Evolutionary conservation across 805 yeast species (phyloP), one percentile per base, ranked within the genome.

Genomic region (Ogataea degrootiae): DNA sequence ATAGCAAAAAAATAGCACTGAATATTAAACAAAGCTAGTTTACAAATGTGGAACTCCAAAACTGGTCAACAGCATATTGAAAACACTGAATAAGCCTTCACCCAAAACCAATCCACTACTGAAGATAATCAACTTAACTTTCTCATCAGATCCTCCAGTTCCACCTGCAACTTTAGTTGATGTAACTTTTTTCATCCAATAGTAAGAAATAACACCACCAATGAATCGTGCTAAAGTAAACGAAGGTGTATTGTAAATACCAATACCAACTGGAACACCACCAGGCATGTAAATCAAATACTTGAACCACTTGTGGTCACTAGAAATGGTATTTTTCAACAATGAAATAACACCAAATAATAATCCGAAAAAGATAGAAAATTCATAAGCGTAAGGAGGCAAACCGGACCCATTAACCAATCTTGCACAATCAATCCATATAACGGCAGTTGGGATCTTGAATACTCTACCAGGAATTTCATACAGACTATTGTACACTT

Each of bases 211-310:
- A 3, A 86, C 56, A 2, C 99, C 99, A 9, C 99, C 99, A 21
- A 89, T 51, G 62, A 94, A 92, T 57, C 99, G 74, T 1, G 98
- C 98, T 41, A 92, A 71, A 0, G 98, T 94, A 68, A 92, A 94
- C 42, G 89, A 83, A 3, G 99, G 98, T 0, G 91, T 76, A 63
- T 94, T 94, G 66, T 92, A 94, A 51, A 92, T 89, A 16, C 99
- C 98, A 44, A 92, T 86, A 1, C 99, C 99, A 16, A 91, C 97
- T 2, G 99, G 97, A 26, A 94, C 95, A 12, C 99, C 99, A 21
- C 89, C 83, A 1, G 99, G 99, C 26, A 92, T 68, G 68, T 76
- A 87, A 2, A 74, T 68, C 48, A 80, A 57, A 47, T 72, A 72
- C 39, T 58, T 63, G 39, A 69, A 65, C 60, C 52, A 59, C 17